Conservation (phyloP, 139 green algal genomes). For the Chlamydomonas incerta region DNA sequence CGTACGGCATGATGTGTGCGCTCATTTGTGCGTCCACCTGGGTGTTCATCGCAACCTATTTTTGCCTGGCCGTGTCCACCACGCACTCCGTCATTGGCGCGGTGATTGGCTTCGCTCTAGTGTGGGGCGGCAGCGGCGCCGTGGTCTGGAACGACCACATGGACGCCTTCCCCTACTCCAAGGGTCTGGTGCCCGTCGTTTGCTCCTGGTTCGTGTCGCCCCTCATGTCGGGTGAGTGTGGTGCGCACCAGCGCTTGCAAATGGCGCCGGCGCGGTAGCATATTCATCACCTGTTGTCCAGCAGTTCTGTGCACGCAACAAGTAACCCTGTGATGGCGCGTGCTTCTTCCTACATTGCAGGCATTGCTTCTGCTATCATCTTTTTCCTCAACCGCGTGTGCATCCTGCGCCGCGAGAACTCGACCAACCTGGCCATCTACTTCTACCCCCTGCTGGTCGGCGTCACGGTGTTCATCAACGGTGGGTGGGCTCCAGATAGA, state of each 20-base stretch:
- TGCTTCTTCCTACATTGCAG: too few relatives aligned
- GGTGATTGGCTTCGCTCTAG: conserved; percentile 26
- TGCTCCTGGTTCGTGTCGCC: conserved; percentile 56
- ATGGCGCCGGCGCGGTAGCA: too few relatives aligned
- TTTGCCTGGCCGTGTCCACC: conserved; percentile 31
- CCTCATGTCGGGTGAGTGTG: conserved; percentile 12
- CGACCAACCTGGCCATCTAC: conserved; percentile 24
- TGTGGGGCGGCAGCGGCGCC: conserved; percentile 5
- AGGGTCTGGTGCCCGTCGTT: conserved; percentile 23
- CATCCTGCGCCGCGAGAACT: conserved; percentile 54
- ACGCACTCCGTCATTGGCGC: conserved; percentile 46
- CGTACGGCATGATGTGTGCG: conserved; percentile 47
- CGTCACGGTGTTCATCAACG: conserved; percentile 61
- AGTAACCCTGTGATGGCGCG: too few relatives aligned
- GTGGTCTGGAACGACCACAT: conserved; percentile 34
- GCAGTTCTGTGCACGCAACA: too few relatives aligned
- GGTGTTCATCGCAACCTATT: conserved; percentile 54
- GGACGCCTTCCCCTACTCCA: conserved; percentile 20
- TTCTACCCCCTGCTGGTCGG: conserved; percentile 48
- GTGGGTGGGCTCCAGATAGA: conserved; percentile 31
- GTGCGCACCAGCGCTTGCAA: too few relatives aligned
- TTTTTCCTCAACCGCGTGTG: conserved; percentile 32
- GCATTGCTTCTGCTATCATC: conserved; percentile 29
- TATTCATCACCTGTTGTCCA: too few relatives aligned
- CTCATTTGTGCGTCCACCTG: conserved; percentile 38